Evolutionary conservation across 2,329 filamentous ascomycete genomes (phyloP), one percentile per base, ranked within the genome.

Genomic region (Venturiaceae sp.): DNA sequence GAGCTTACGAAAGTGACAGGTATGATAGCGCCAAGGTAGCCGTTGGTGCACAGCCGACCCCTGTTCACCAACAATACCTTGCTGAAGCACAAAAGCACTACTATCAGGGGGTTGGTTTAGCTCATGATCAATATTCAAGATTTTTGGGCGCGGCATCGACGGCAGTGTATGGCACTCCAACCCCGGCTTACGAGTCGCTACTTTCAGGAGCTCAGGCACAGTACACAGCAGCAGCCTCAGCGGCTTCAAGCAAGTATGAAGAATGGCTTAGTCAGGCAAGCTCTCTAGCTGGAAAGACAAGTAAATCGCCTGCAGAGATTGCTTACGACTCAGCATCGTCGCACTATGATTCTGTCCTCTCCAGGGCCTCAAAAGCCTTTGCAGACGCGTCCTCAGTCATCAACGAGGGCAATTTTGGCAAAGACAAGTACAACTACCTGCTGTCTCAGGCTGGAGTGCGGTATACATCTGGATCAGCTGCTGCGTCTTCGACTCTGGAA

Each of bases 81-180:
- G 71, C 85, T 73, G 76, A 81, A 78, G 73, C 82, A 75, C 68
- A 83, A 77, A 68, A 85, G 78, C 75, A 86, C 59, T 92, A 92
- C 71, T 92, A 90, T 64, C 86, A 90, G 62, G 88, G 86, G 11
- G 72, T 94, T 26, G 90, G 90, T 30, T 71, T 90, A 47, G 90
- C 90, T 0, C 87, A 95, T 66, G 88, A 85, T 46, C 83, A 86
- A 37, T 94, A 94, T 69, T 84, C 85, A 5, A 85, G 86, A 54
- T 92, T 94, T 66, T 63, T 94, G 2, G 78, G 79, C 13, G 84
- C 85, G 4, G 89, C 88, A 7, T 90, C 87, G 9, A 83, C 81
- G 36, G 88, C 85, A 21, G 76, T 90, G 41, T 85, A 83, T 58
- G 83, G 83, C 6, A 82, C 83, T 11, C 81, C 84, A 16, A 85